Conservation (phyloP, 2,329 filamentous ascomycete genomes). For the Penicillium griseofulvum region DNA sequence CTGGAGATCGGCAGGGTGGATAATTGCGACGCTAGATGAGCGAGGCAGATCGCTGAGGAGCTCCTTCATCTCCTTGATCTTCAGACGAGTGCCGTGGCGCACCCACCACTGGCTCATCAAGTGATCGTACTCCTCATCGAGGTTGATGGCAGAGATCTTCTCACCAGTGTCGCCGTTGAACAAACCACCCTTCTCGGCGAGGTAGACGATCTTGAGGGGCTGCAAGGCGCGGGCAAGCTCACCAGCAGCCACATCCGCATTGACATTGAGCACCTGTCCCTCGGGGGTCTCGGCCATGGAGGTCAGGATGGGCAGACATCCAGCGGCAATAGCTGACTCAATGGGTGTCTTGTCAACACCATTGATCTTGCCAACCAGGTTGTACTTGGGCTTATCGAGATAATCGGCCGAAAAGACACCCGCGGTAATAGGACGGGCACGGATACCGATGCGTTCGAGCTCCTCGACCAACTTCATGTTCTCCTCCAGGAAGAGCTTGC, state of each 20-base stretch:
- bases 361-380: slow-evolving; percentile 92
- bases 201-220: slow-evolving; percentile 94
- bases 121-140: slow-evolving; percentile 92
- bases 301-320: slow-evolving; percentile 88
- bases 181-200: slow-evolving; percentile 96
- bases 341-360: slow-evolving; percentile 87
- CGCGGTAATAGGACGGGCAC: slow-evolving; percentile 81
- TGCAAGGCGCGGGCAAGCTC: slow-evolving; percentile 86
- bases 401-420: slow-evolving; percentile 93
- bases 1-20: slow-evolving; percentile 91
- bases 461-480: slow-evolving; percentile 90
- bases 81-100: slow-evolving; percentile 87
- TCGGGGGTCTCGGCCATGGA: slow-evolving; percentile 94
- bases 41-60: slow-evolving; percentile 83
- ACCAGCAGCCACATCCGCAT: slow-evolving; percentile 92
- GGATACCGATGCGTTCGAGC: slow-evolving; percentile 83
- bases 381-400: slow-evolving; percentile 93
- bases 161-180: slow-evolving; percentile 91
- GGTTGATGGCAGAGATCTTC: slow-evolving; percentile 95
- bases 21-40: slow-evolving; percentile 94
- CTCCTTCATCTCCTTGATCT: slow-evolving; percentile 97
- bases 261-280: slow-evolving; percentile 93
- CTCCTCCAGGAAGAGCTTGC: slow-evolving; percentile 91
- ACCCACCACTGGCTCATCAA: slow-evolving; percentile 95
- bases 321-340: slow-evolving; percentile 83